These are phyloP conservation scores for Eucalyptus pauciflora DNA, from an alignment of 345 rosid genomes.

Conservation along the genomic window DNA sequence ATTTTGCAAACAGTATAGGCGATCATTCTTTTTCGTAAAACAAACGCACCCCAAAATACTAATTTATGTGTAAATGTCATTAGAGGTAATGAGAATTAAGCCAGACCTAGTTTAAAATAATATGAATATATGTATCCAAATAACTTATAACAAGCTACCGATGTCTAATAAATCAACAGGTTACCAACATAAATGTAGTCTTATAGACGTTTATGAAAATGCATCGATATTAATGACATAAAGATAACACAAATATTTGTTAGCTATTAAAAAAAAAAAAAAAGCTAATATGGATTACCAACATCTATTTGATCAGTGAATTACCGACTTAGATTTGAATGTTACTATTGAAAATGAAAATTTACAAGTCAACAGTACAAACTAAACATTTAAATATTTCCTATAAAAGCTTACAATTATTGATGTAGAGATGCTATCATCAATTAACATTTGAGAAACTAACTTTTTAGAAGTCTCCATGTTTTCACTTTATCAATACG, in stretches of 20 bases:
- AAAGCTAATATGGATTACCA: background rate
- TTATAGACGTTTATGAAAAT: background rate
- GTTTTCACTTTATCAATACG: background rate
- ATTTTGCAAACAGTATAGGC: rapidly evolving
- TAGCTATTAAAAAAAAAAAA: background rate
- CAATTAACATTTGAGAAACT: background rate
- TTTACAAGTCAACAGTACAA: background rate
- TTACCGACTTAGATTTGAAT: background rate
- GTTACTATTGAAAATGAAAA: background rate
- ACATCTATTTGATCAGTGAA: background rate
- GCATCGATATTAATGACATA: background rate
- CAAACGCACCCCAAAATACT: background rate
- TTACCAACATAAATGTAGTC: background rate
- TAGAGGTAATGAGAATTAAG: background rate
- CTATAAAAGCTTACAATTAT: background rate
- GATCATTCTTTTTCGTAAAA: no score
- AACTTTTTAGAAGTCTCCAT: background rate
- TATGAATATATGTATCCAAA: background rate
- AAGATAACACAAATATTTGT: background rate
- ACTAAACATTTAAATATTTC: background rate
- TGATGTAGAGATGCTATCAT: background rate
- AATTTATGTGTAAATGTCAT: background rate
- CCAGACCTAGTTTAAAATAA: background rate
- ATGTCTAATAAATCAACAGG: background rate
- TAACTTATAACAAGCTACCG: background rate